Evolutionary conservation across 148 eudicot genomes (phyloP), one percentile per base, ranked within the genome.

Genomic region (Gaultheria prostrata): DNA sequence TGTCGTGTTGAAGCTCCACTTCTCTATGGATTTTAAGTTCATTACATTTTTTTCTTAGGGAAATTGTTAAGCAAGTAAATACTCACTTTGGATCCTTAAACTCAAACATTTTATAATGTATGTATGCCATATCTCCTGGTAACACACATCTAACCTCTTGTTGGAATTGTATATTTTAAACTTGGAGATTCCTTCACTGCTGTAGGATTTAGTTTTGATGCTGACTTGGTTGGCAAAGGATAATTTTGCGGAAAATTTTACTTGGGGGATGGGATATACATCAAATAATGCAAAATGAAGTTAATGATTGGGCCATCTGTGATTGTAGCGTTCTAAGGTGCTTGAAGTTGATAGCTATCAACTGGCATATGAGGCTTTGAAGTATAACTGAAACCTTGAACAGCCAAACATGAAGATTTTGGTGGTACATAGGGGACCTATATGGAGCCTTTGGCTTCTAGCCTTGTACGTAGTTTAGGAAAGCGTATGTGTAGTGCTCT

Each of bases 401-500:
- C 11, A 46, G 78, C 78, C 78, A 24, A 74, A 21, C 6, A 74
- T 45, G n/a, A 45, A 43, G 77, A 43, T 74, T 74, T 43, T 73
- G 50, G 77, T 39, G 49, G 24, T 74, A 33, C n/a, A 45, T 35
- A 1, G 32, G 15, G 78, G 46, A 74, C 49, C 12, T 75, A 21
- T 46, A 10, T 21, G 15, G 49, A 43, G n/a, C 49, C 30, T 75
- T 1, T 46, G 11, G 53, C 28, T n/a, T 75, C 30, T n/a, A n/a
- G 11, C 26, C 54, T n/a, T 75, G 30, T 45, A n/a, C 50, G 4
- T 24, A 21, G n/a, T 33, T 35, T 8, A 20, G 39, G 76, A 39
- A 35, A 17, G 49, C 49, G 18, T 69, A 2, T 28, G 17, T 69
- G 65, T 17, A 57, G 24, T 57, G 20, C 39, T 69, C 39, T 69